These are phyloP conservation scores for Lithohypha guttulata DNA, from an alignment of 2,329 filamentous ascomycete species.

Conservation along the genomic window DNA sequence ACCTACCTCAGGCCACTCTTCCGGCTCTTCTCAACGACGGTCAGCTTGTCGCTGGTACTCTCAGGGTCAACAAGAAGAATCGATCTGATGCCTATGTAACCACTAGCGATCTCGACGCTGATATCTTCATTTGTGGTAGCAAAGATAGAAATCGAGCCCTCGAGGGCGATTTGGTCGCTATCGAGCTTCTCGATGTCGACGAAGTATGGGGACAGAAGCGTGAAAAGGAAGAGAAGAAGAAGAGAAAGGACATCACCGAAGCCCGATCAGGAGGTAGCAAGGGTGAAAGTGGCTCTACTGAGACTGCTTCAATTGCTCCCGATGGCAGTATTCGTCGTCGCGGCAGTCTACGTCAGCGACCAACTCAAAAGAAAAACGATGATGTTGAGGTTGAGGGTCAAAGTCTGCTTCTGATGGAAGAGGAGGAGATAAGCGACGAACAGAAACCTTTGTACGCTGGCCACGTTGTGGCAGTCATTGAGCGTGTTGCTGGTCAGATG, in stretches of 20 bases:
- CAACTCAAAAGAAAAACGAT: slow-evolving; percentile 99
- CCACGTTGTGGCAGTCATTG: slow-evolving; percentile 92
- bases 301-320: slow-evolving; percentile 48
- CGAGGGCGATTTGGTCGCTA: slow-evolving; percentile 88
- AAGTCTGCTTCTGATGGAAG: slow-evolving; percentile 89
- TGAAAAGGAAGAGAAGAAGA: slow-evolving; percentile 99
- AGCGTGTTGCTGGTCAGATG: slow-evolving; percentile 96
- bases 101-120: slow-evolving; percentile 84
- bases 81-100: slow-evolving; percentile 96
- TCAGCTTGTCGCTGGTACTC: slow-evolving; percentile 88
- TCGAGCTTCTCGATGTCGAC: slow-evolving; percentile 93
- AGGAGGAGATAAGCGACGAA: slow-evolving; percentile 97
- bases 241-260: slow-evolving; percentile 96
- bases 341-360: slow-evolving; percentile 89
- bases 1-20: slow-evolving; percentile 85
- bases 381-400: slow-evolving; percentile 98
- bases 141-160: slow-evolving; percentile 96
- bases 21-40: slow-evolving; percentile 84
- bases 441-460: slow-evolving; percentile 95
- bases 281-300: slow-evolving; percentile 49
- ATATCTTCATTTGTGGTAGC: slow-evolving; percentile 99
- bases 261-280: slow-evolving; percentile 63
- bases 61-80: slow-evolving; percentile 99
- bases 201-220: slow-evolving; percentile 98
- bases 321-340: slow-evolving; percentile 85